These are phyloP conservation scores for Sarocladiaceae sp. DNA, from an alignment of 2,329 filamentous ascomycete species.

Conservation along the genomic window DNA sequence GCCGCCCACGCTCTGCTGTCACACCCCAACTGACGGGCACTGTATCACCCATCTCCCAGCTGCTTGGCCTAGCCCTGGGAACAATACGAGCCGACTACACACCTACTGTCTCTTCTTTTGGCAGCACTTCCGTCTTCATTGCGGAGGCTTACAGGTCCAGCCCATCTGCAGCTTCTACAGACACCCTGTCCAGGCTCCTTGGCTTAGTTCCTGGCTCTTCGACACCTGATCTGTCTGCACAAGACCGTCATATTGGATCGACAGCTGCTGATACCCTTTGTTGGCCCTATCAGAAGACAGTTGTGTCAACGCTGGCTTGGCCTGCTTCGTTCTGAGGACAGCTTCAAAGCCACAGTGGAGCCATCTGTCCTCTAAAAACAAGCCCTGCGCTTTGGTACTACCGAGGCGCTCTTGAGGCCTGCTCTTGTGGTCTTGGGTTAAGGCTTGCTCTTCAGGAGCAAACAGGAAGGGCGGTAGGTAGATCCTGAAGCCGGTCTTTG, in stretches of 20 bases:
- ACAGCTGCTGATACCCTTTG: not conserved
- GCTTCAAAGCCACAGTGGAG: constrained; percentile 7
- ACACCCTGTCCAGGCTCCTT: not conserved
- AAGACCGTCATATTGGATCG: not conserved
- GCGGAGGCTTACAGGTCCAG: not conserved
- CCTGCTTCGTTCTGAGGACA: not conserved
- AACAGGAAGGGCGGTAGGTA: not conserved
- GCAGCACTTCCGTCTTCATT: constrained; percentile 4
- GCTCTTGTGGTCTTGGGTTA: not conserved
- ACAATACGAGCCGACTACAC: constrained; percentile 27
- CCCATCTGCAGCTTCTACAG: not conserved
- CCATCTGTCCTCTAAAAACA: not conserved
- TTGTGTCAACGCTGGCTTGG: not conserved
- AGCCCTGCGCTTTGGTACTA: not conserved
- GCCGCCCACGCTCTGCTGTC: constrained; percentile 6
- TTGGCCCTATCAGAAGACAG: not conserved
- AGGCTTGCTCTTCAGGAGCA: not conserved
- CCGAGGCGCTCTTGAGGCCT: constrained; percentile 4
- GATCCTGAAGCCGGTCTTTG: constrained; percentile 3
- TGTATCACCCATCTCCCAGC: constrained; percentile 23
- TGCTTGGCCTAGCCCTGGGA: constrained; percentile 27
- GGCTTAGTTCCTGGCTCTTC: constrained; percentile 13
- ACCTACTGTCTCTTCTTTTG: constrained; percentile 4
- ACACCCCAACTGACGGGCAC: constrained; percentile 23
- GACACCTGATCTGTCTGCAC: constrained; percentile 5